Conservation (phyloP, 139 green algal species). For the Chlamydomonas incerta region DNA sequence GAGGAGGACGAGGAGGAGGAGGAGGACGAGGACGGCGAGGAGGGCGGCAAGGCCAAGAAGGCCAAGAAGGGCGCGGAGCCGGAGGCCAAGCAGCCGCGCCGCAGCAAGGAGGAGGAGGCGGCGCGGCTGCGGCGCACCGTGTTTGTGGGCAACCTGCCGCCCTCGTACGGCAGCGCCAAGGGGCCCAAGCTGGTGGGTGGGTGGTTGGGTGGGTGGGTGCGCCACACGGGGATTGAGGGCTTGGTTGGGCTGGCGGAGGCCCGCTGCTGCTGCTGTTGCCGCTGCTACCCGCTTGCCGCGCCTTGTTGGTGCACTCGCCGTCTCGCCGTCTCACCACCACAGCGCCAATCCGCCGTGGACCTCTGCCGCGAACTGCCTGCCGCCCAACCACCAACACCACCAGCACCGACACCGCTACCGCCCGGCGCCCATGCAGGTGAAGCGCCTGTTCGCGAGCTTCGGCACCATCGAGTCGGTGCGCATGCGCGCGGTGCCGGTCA, state of each 20-base stretch:
- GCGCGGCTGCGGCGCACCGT: slow-evolving; percentile 80
- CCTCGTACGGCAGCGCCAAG: slow-evolving; percentile 3
- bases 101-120: slow-evolving; percentile 55
- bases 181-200: slow-evolving; percentile 36
- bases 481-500: slow-evolving; percentile 82
- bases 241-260: too few species aligned
- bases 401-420: too few species aligned
- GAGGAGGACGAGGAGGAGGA: background rate
- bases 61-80: background rate
- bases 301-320: too few species aligned
- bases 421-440: slow-evolving; percentile 61
- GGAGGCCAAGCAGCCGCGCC: background rate
- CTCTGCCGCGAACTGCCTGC: too few species aligned
- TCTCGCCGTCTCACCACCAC: too few species aligned
- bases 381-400: too few species aligned
- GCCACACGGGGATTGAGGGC: too few species aligned
- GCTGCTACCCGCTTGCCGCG: too few species aligned
- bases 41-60: background rate
- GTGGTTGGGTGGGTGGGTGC: too few species aligned
- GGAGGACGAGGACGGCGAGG: background rate
- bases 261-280: too few species aligned
- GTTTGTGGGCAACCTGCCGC: slow-evolving; percentile 94
- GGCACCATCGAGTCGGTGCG: slow-evolving; percentile 83
- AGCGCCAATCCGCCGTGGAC: too few species aligned
- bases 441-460: slow-evolving; percentile 71